phyloP scores from a whole-genome alignment of 176 grass and related monocot species.

The Aegilops tauschii region DNA sequence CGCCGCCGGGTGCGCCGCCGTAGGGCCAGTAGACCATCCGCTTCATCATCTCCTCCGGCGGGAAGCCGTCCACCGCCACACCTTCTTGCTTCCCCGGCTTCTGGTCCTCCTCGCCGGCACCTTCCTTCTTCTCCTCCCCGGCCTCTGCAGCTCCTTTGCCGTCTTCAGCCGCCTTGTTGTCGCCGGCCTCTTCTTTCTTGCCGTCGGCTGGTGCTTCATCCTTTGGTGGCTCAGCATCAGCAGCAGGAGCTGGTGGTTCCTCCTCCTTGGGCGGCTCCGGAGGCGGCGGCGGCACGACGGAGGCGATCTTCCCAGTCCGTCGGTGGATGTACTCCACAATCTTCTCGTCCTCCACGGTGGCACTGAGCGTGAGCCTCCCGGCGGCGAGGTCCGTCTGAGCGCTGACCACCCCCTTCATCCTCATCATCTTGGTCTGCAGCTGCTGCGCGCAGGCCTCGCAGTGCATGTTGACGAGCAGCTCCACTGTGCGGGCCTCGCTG shows the following conservation, averaged over 20 bases:
- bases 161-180: background rate
- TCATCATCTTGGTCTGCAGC: slow-evolving; percentile 59
- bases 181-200: slow-evolving; percentile 34
- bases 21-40: slow-evolving; percentile 61
- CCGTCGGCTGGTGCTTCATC: background rate
- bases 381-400: slow-evolving; percentile 47
- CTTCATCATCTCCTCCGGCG: slow-evolving; percentile 62
- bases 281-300: slow-evolving; percentile 41
- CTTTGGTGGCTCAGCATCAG: background rate
- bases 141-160: background rate
- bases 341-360: slow-evolving; percentile 48
- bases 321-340: slow-evolving; percentile 63
- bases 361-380: slow-evolving; percentile 53
- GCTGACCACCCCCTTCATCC: slow-evolving; percentile 67
- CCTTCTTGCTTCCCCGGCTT: slow-evolving; percentile 44
- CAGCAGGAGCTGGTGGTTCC: background rate
- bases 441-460: slow-evolving; percentile 84
- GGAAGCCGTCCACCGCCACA: slow-evolving; percentile 28
- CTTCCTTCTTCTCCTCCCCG: slow-evolving; percentile 3
- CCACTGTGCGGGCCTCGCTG: slow-evolving; percentile 43
- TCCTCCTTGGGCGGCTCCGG: slow-evolving; percentile 42
- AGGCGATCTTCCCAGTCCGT: slow-evolving; percentile 62
- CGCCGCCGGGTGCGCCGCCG: background rate
- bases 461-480: slow-evolving; percentile 85
- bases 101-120: slow-evolving; percentile 10